Percentiles rank a stretch among this genome's conserved stretches.
phyloP scores from a whole-genome alignment of 305 asterid genomes.

The Striga hermonthica region DNA sequence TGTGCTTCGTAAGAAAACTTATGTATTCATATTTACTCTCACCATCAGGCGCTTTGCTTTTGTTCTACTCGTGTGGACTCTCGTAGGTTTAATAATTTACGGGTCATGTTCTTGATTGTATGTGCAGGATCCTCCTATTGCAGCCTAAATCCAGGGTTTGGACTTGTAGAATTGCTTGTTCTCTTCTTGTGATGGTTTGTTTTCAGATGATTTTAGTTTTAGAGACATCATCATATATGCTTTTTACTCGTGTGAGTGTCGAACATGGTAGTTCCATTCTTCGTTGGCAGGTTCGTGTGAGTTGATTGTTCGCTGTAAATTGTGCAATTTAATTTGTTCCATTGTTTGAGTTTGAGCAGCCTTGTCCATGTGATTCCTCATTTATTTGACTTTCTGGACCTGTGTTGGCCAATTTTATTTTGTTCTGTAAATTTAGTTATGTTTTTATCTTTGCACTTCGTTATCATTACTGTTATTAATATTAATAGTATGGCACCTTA shows the following conservation, averaged over 20 bases:
- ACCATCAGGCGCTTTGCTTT: not conserved
- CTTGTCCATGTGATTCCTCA: conserved; percentile 1
- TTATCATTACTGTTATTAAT: too few species aligned
- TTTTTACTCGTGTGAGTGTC: not conserved
- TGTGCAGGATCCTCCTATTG: conserved; percentile 37
- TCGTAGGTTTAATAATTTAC: conserved; percentile 13
- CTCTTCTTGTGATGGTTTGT: conserved; percentile 16
- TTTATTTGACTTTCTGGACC: not conserved
- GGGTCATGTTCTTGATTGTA: conserved; percentile 5
- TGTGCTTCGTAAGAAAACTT: not conserved
- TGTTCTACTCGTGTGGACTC: not conserved
- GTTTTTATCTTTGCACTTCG: not conserved
- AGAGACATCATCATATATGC: conserved; percentile 8
- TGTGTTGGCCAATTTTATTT: too few species aligned
- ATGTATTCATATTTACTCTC: not conserved
- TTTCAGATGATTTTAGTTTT: conserved; percentile 12
- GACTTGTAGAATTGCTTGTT: conserved; percentile 8
- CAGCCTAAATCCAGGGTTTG: conserved; percentile 28
- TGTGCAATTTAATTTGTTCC: not conserved
- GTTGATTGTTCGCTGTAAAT: conserved; percentile 3
- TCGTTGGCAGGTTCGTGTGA: conserved; percentile 18
- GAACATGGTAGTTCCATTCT: conserved; percentile 24
- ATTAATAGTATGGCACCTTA: not conserved
- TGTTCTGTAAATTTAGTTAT: not conserved
- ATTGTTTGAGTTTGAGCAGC: conserved; percentile 17